These are phyloP conservation scores for Cryptococcus sp. DNA, from an alignment of 1,284 basidiomycete genomes.

Conservation along the genomic window DNA sequence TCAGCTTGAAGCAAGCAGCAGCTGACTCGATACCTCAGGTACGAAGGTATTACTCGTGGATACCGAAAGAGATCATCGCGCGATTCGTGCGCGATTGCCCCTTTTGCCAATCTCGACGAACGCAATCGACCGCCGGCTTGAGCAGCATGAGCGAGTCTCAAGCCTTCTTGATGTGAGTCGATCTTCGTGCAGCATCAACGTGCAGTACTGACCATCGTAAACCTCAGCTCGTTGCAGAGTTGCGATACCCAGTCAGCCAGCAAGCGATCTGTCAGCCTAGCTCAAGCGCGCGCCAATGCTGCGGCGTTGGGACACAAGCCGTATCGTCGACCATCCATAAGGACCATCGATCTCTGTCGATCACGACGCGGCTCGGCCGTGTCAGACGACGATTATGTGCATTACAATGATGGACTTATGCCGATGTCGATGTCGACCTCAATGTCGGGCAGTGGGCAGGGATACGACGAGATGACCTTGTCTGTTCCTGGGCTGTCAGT, in stretches of 20 bases:
- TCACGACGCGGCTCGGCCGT: constrained; percentile 18
- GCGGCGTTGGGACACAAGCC: constrained; percentile 22
- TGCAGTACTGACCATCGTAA: background rate
- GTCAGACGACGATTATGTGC: constrained; percentile 15
- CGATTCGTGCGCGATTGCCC: constrained; percentile 74
- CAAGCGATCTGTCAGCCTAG: constrained; percentile 21
- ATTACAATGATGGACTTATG: constrained; percentile 7
- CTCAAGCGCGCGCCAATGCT: constrained; percentile 24
- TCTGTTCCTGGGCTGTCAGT: background rate
- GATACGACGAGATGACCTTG: too few species aligned
- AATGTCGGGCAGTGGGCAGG: background rate
- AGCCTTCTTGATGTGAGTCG: constrained; percentile 22
- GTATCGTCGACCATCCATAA: constrained; percentile 15
- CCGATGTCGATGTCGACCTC: constrained; percentile 1
- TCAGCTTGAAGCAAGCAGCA: background rate
- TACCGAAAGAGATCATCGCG: constrained; percentile 74
- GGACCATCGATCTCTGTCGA: constrained; percentile 14
- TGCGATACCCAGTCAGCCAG: constrained; percentile 12
- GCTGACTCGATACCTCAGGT: constrained; percentile 55
- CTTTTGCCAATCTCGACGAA: constrained; percentile 57
- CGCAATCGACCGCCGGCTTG: constrained; percentile 15
- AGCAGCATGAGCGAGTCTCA: constrained; percentile 22
- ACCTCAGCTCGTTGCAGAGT: constrained; percentile 18
- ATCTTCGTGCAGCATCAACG: background rate
- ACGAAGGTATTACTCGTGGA: constrained; percentile 69